phyloP scores from a whole-genome alignment of 2,329 filamentous ascomycete species.

The Phaeophleospora eucalypticola region DNA sequence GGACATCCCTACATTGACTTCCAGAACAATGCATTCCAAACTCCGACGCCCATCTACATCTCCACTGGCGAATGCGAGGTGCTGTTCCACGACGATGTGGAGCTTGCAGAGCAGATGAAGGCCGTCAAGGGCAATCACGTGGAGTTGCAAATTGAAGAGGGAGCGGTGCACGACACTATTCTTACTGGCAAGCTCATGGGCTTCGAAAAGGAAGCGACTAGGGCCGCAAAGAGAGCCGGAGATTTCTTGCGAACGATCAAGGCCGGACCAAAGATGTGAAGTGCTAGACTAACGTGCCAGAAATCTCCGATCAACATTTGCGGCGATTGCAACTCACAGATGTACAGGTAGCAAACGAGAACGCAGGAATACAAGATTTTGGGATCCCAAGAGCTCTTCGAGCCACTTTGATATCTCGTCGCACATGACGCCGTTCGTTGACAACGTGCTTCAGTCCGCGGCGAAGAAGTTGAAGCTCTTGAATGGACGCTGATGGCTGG shows the following conservation, averaged over 20 bases:
- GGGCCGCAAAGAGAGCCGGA: conserved; percentile 36
- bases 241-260: conserved; percentile 25
- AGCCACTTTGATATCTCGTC: no score
- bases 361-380: no score
- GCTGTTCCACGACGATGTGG: conserved; percentile 38
- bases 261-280: background rate
- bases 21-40: conserved; percentile 38
- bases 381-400: no score
- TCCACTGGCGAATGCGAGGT: conserved; percentile 41
- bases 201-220: conserved; percentile 39
- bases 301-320: no score
- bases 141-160: conserved; percentile 38
- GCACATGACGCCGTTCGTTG: no score
- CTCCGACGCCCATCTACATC: conserved; percentile 40
- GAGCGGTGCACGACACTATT: conserved; percentile 47
- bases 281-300: no score
- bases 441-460: no score
- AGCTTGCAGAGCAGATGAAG: conserved; percentile 38
- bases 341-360: background rate
- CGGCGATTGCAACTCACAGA: no score
- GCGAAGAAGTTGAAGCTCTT: no score
- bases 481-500: background rate
- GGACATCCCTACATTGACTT: conserved; percentile 39
- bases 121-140: conserved; percentile 39
- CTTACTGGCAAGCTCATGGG: conserved; percentile 39